Evolutionary conservation across 768 basidiomycete genomes (phyloP).

Genomic region (Amanita muscaria): DNA sequence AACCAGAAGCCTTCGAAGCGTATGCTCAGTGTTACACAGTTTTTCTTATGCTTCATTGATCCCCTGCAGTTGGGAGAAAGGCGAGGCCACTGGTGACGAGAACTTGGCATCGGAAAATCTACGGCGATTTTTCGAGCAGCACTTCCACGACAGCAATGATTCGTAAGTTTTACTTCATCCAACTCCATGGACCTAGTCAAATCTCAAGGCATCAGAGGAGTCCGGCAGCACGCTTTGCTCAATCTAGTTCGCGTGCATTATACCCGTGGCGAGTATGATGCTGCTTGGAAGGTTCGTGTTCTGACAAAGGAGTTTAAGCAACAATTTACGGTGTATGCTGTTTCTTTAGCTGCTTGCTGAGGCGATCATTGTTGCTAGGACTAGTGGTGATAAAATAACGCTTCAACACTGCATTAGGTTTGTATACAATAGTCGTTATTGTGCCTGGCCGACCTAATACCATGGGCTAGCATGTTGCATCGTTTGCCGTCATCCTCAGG

Average conservation of each 20-base stretch:
- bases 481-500: conserved; percentile 50
- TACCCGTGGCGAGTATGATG: conserved; percentile 53
- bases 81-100: conserved; percentile 58
- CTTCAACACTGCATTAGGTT: conserved; percentile 78
- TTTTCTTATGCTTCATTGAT: neutral
- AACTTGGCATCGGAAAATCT: conserved; percentile 62
- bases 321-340: neutral
- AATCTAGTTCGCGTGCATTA: conserved; percentile 77
- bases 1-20: conserved; percentile 50
- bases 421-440: conserved; percentile 8
- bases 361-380: conserved; percentile 71
- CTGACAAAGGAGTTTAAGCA: neutral
- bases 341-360: conserved; percentile 54
- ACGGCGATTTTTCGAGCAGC: conserved; percentile 77
- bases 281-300: conserved; percentile 53
- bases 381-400: conserved; percentile 59
- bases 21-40: conserved; percentile 23
- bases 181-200: neutral
- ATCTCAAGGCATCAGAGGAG: conserved; percentile 36
- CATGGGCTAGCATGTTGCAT: conserved; percentile 66
- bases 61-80: conserved; percentile 54
- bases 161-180: conserved; percentile 43
- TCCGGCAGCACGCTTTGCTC: conserved; percentile 73
- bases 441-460: too few relatives aligned
- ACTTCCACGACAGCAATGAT: conserved; percentile 71